A percentile compares a stretch with the other conserved stretches of the same genome.
Evolutionary conservation across 306 rosid species (phyloP).

Genomic region (Luffa aegyptiaca): DNA sequence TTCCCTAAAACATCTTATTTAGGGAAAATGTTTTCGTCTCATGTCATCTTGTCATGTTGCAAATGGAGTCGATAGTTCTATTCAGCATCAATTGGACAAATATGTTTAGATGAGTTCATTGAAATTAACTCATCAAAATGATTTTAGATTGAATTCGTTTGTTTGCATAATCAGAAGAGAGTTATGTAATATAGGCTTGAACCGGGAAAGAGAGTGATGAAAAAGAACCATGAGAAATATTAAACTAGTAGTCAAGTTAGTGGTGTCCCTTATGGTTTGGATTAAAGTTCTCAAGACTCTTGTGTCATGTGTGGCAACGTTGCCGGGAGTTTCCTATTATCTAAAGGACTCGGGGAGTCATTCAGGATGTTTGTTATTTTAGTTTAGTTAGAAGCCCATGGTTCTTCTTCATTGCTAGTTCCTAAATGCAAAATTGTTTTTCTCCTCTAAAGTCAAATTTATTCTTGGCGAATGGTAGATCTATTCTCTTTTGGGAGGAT

Average conservation of each 20-base stretch:
- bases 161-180: not conserved
- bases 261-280: not conserved
- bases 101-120: not conserved
- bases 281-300: not conserved
- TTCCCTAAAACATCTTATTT: not conserved
- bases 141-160: not conserved
- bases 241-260: not conserved
- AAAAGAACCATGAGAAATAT: not conserved
- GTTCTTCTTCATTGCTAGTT: not conserved
- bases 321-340: not conserved
- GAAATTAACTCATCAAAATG: not conserved
- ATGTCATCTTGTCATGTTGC: not conserved
- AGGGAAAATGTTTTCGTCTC: not conserved
- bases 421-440: not conserved
- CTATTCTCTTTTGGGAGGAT: not conserved
- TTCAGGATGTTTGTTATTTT: not conserved
- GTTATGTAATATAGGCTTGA: not conserved
- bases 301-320: not conserved
- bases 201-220: not conserved
- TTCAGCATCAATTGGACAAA: not conserved
- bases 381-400: not conserved
- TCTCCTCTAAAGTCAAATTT: not conserved
- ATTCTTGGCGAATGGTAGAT: not conserved
- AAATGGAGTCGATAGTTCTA: not conserved
- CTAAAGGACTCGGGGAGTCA: not conserved